Base-by-base conservation (phyloP, 2,329 filamentous ascomycete genomes). In the Madurella fahalii region DNA sequence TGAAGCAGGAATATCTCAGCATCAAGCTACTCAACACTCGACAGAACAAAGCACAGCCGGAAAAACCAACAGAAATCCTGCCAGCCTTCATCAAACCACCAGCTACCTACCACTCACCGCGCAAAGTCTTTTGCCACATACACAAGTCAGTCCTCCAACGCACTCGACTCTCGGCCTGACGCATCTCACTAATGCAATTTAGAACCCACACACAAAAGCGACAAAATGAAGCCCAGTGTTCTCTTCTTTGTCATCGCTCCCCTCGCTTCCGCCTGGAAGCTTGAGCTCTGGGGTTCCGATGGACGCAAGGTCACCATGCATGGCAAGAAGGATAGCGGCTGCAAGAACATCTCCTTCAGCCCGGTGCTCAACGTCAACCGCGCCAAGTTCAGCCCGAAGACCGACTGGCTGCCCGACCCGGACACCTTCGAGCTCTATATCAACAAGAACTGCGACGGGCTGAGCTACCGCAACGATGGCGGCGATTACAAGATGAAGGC, bases 381-480 rank as follows among this genome's bases (percentile, higher is more conserved):
- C n/a, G 53, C 51, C 47, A 54, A 54, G 30, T 54, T 58, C 53
- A 41, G 25, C 50, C 43, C 34, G 34, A n/a, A 41, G 16, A 56
- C 53, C 12, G 34, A 40, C 32, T 31, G 40, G 39, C n/a, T 20
- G 9, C 30, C 50, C 17, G 54, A 56, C 46, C 50, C 54, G n/a
- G n/a, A 11, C 43, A 54, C 47, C 17, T 56, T 58, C 42, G 53
- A 58, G 50, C 50, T 57, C 18, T 58, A 52, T 45, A 47, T 50
- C 47, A 54, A 54, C 53, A 46, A 40, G 32, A 46, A 40, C 50
- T 58, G 53, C 50, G 17, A 43, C 17, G 47, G 47, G 15, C 47
- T 58, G 32, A 58, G 57, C 57, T 58, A 58, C 51, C 53, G 57
- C 47, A 58, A 57, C 43, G 45, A 34, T 39, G 37, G 42, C 4